These are phyloP conservation scores for Wickerhamiella parazyma DNA, from an alignment of 805 yeast species.

Conservation along the genomic window DNA sequence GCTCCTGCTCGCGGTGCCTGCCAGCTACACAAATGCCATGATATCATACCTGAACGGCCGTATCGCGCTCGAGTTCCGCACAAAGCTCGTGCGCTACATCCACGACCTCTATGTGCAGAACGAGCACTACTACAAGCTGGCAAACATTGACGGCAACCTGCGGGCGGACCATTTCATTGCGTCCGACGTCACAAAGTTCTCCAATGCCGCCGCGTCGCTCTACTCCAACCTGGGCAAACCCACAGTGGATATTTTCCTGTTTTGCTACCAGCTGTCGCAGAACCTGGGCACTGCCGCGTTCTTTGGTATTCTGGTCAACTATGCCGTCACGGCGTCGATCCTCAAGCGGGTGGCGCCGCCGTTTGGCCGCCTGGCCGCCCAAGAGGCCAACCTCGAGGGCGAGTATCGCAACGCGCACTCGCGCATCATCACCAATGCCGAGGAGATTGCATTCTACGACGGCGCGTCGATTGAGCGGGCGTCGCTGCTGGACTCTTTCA, in stretches of 20 bases:
- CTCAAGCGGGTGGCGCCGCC: constrained; percentile 69
- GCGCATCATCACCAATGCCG: constrained; percentile 75
- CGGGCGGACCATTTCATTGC: constrained; percentile 82
- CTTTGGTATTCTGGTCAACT: constrained; percentile 66
- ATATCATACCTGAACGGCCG: constrained; percentile 68
- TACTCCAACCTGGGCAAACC: constrained; percentile 90
- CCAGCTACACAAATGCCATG: constrained; percentile 82
- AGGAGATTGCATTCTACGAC: constrained; percentile 87
- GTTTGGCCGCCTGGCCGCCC: constrained; percentile 63
- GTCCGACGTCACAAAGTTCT: constrained; percentile 67
- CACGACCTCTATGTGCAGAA: constrained; percentile 75
- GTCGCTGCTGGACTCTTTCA: constrained; percentile 48
- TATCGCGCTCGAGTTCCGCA: constrained; percentile 70
- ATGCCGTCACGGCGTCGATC: constrained; percentile 62
- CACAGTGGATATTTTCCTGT: constrained; percentile 68
- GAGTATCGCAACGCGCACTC: constrained; percentile 76
- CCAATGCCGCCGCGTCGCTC: constrained; percentile 66
- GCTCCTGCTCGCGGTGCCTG: constrained; percentile 85
- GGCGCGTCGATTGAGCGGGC: constrained; percentile 68
- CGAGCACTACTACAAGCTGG: constrained; percentile 71
- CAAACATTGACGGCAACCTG: constrained; percentile 37
- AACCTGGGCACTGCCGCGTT: constrained; percentile 81
- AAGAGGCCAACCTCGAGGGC: constrained; percentile 70
- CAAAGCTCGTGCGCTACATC: constrained; percentile 67
- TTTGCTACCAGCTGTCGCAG: constrained; percentile 69